These are phyloP conservation scores for Chamaecrista fasciculata DNA, from an alignment of 306 rosid species.

Conservation along the genomic window DNA sequence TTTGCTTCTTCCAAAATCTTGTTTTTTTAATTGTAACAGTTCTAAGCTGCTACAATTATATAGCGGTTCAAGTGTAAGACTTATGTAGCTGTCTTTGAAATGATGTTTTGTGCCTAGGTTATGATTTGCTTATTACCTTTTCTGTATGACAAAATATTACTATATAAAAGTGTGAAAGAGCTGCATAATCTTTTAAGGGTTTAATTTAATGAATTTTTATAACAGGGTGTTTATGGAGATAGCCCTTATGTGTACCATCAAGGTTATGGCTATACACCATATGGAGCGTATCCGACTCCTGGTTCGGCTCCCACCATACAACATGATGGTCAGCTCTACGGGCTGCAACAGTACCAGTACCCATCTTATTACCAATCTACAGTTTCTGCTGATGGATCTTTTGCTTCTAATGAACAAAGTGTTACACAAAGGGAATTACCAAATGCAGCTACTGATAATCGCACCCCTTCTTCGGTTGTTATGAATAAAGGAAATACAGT, in stretches of 20 bases:
- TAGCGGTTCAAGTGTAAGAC: background rate
- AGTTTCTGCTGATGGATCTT: conserved; percentile 28
- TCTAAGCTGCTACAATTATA: background rate
- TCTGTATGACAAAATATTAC: background rate
- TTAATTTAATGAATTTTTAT: conserved; percentile 10
- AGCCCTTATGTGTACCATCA: conserved; percentile 43
- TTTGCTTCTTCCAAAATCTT: background rate
- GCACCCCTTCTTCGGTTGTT: conserved; percentile 24
- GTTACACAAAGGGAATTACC: conserved; percentile 35
- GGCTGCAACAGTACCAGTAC: conserved; percentile 52
- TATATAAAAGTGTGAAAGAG: background rate
- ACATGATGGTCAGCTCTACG: conserved; percentile 43
- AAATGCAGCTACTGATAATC: conserved; percentile 26
- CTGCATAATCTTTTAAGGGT: background rate
- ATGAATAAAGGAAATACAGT: conserved; percentile 29
- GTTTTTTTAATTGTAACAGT: background rate
- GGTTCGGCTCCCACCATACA: conserved; percentile 37
- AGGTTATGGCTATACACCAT: conserved; percentile 46
- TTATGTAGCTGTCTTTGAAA: background rate
- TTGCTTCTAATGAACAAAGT: conserved; percentile 30
- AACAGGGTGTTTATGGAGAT: conserved; percentile 50
- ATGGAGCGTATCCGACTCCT: conserved; percentile 36
- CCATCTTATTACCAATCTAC: conserved; percentile 42
- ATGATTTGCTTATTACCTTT: background rate
- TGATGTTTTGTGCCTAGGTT: background rate